Base-by-base conservation (phyloP, 352 stramenopile genomes). In the Globisporangium paddicum region DNA sequence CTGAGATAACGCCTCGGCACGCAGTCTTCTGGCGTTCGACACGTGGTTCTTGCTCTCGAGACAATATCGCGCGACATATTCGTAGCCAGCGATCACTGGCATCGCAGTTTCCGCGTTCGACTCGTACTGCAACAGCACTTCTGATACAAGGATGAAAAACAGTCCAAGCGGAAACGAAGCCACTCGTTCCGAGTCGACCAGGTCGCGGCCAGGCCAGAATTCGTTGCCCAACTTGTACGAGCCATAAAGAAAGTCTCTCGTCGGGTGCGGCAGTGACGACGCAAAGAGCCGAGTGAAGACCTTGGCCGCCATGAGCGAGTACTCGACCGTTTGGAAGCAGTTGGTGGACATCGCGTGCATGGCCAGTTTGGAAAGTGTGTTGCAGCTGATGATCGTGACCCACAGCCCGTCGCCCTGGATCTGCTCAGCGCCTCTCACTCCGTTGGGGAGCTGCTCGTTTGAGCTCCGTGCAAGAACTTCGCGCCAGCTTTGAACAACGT, bases 381-480 rank as follows among this genome's bases (percentile, higher is more conserved):
- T 73, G 30, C 73, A 90, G 58, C 75, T 80, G 41, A 79, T 63
- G 35, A 94, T 51, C 1, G 58, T 69, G 26, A 77, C 55, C 74
- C 73, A 88, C 3, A 90, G 38, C 18, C 82, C 74, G 8, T 94
- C 80, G 1, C 75, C 77, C 19, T 73, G 67, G 16, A 90, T 75
- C 40, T 64, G 58, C 5, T 72, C 55, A 2, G 51, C 63, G 2
- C 67, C 60, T 4, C n/a, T 52, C 37, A 56, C 46, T 13, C 58
- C 62, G 14, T 62, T 64, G 5, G 48, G 51, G 45, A 37, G 23
- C 25, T 68, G 60, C 46, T 68, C 68, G 13, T 68, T 56, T n/a
- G 50, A 37, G 38, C 50, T n/a, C 40, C 51, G 45, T 23, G 41
- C 37, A 13, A 89, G 26, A 9, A 79, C 63, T 13, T 88, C 67